Conservation (phyloP, 2,329 filamentous ascomycete genomes). For the Tolypocladium album region DNA sequence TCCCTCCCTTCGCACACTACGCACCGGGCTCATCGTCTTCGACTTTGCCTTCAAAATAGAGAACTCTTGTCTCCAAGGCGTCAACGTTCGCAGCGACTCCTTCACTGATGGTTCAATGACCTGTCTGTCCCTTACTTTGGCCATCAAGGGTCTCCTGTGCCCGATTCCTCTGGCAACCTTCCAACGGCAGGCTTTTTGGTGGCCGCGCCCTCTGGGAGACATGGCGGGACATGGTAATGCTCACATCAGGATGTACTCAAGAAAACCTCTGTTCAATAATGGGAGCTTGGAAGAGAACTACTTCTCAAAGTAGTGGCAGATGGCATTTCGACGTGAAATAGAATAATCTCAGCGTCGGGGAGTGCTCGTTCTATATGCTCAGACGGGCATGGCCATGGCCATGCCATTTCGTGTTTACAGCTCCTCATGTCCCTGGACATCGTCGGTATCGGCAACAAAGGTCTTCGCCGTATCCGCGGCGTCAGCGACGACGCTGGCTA, state of each 20-base stretch:
- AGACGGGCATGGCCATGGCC: not conserved
- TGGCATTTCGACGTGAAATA: not conserved
- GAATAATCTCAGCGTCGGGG: not conserved
- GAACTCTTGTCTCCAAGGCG: slow-evolving; percentile 14
- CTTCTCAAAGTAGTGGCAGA: not conserved
- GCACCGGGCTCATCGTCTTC: not conserved
- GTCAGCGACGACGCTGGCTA: slow-evolving; percentile 9
- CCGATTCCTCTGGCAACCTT: slow-evolving; percentile 22
- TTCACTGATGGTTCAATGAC: slow-evolving; percentile 4
- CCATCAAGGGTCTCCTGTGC: slow-evolving; percentile 17
- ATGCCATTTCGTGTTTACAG: slow-evolving; percentile 28
- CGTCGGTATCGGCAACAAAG: slow-evolving; percentile 42
- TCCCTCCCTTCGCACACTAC: not conserved
- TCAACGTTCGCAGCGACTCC: slow-evolving; percentile 1
- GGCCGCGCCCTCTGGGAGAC: not conserved
- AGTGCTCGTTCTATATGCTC: not conserved
- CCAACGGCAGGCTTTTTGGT: slow-evolving; percentile 1
- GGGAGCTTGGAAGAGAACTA: not conserved
- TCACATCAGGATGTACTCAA: not conserved
- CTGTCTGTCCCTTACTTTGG: not conserved
- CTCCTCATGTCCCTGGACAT: slow-evolving; percentile 48
- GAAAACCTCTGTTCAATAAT: not conserved
- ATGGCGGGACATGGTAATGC: not conserved
- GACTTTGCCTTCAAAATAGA: slow-evolving; percentile 27
- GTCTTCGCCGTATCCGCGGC: slow-evolving; percentile 31